Conservation (phyloP, 2,329 filamentous ascomycete genomes). For the Fusarium pseudograminearum region DNA sequence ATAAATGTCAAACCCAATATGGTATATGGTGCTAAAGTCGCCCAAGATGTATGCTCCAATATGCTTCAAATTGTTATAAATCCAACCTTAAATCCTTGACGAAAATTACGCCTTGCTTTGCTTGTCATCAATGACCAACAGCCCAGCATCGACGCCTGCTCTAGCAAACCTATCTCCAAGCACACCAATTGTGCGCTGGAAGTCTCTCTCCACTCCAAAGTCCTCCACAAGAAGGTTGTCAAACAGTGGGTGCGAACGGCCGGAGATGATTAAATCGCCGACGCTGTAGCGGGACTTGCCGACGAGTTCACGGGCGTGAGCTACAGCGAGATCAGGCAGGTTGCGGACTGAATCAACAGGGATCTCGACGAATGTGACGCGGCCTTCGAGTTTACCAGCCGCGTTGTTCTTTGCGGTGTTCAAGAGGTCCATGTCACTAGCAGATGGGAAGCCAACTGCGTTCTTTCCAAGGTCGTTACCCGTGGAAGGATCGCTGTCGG, state of each 20-base stretch:
- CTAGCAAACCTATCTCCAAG: constrained; percentile 45
- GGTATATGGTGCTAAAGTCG: not conserved
- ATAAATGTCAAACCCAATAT: constrained; percentile 3
- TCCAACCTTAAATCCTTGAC: not conserved
- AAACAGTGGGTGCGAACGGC: constrained; percentile 39
- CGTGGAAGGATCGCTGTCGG: constrained; percentile 19
- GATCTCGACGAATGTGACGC: constrained; percentile 42
- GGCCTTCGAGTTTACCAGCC: constrained; percentile 29
- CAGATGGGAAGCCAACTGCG: constrained; percentile 22
- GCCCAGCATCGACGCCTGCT: constrained; percentile 47
- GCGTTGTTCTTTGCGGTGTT: constrained; percentile 42
- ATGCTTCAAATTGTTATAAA: not conserved
- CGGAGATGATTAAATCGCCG: constrained; percentile 46
- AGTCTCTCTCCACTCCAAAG: constrained; percentile 45
- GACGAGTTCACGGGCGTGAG: constrained; percentile 36
- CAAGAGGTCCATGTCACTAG: constrained; percentile 48
- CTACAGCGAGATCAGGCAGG: constrained; percentile 44
- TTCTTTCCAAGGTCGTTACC: constrained; percentile 27
- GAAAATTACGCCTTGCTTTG: constrained; percentile 1
- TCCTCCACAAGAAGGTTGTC: constrained; percentile 34
- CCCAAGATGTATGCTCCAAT: not conserved
- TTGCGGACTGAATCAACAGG: constrained; percentile 42
- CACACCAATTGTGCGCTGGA: constrained; percentile 46
- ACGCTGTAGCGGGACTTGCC: constrained; percentile 44
- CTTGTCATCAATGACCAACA: constrained; percentile 47